These are phyloP conservation scores for Diplosphaera chodatii DNA, from an alignment of 139 green algal species.

Conservation along the genomic window DNA sequence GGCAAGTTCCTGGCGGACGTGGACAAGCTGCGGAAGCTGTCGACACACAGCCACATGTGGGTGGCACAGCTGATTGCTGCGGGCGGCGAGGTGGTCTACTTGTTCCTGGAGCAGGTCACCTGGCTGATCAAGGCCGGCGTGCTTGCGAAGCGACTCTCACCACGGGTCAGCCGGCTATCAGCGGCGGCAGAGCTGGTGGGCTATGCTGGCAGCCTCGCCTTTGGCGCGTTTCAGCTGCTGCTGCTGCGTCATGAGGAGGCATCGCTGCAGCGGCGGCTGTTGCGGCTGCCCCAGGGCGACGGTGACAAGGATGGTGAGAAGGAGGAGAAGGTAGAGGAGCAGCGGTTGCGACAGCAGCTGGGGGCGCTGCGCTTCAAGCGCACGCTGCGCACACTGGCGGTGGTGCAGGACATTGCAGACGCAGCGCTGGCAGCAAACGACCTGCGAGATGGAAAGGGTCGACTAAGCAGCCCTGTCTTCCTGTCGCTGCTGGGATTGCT, in stretches of 20 bases:
- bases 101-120: conserved; percentile 76
- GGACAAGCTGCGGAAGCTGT: conserved; percentile 53
- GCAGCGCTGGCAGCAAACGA: conserved; percentile 55
- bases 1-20: conserved; percentile 78
- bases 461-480: conserved; percentile 34
- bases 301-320: no score
- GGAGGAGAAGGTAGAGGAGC: conserved; percentile 15
- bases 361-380: conserved; percentile 27
- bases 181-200: conserved; percentile 65
- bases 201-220: conserved; percentile 62
- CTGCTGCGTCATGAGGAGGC: not conserved
- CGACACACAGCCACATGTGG: conserved; percentile 12
- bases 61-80: conserved; percentile 58
- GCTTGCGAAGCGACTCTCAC: conserved; percentile 43
- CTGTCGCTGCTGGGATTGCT: conserved; percentile 59
- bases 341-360: conserved; percentile 32
- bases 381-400: conserved; percentile 47
- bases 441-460: conserved; percentile 32
- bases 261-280: not conserved
- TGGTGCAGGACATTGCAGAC: conserved; percentile 74
- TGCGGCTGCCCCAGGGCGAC: not conserved
- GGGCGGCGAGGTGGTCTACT: conserved; percentile 69
- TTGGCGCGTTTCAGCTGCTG: conserved; percentile 24
- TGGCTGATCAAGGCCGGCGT: conserved; percentile 80
- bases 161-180: conserved; percentile 37